phyloP scores from a whole-genome alignment of 257 asterid genomes.

The Lithospermum erythrorhizon region DNA sequence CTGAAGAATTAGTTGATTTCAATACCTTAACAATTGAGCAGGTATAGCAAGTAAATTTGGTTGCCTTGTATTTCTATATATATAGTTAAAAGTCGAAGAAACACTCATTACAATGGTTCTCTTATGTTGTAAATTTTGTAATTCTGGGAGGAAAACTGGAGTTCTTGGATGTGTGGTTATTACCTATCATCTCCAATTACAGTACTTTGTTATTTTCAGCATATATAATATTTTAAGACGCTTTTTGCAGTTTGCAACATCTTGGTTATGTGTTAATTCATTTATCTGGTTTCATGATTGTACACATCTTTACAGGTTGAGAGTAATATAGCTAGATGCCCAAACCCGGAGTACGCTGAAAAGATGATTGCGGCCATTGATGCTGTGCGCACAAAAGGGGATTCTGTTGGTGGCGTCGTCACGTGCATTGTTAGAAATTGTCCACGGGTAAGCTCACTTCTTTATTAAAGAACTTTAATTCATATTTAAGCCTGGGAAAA shows the following conservation, averaged over 20 bases:
- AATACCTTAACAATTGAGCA: slow-evolving; percentile 61
- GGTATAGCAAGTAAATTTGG: slow-evolving; percentile 30
- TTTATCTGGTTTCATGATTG: neutral
- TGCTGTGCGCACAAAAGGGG: slow-evolving; percentile 86
- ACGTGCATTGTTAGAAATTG: slow-evolving; percentile 93
- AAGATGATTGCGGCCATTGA: slow-evolving; percentile 98
- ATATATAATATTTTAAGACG: too few relatives aligned
- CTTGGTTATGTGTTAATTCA: too few relatives aligned
- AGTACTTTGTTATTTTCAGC: too few relatives aligned
- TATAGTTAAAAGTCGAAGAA: neutral
- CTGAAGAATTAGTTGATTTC: slow-evolving; percentile 62
- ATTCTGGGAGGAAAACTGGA: neutral
- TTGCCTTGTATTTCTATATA: neutral
- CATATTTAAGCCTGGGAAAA: neutral
- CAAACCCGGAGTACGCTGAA: slow-evolving; percentile 85
- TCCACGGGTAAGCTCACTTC: slow-evolving; percentile 50
- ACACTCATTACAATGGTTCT: neutral
- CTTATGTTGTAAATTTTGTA: neutral
- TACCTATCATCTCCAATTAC: neutral
- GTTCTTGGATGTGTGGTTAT: neutral
- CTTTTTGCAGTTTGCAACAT: too few relatives aligned
- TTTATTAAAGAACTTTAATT: neutral
- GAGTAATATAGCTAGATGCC: slow-evolving; percentile 86
- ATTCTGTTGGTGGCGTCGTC: slow-evolving; percentile 96
- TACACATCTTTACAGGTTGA: slow-evolving; percentile 49